Conservation (phyloP, 805 yeast genomes). For the Candida germanica region DNA sequence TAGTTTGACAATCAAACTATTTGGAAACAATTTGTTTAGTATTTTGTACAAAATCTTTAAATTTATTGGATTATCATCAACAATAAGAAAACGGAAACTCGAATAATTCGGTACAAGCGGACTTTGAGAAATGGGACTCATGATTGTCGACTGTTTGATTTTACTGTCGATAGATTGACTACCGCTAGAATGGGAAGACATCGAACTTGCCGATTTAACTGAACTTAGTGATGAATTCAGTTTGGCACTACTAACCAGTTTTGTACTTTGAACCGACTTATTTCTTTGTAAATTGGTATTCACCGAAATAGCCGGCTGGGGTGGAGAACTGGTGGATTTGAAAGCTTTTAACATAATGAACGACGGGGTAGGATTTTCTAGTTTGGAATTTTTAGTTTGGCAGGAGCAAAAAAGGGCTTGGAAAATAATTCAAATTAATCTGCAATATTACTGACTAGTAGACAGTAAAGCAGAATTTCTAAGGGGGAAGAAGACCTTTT, state of each 20-base stretch:
- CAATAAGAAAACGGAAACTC: constrained; percentile 24
- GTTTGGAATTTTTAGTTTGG: too few species aligned
- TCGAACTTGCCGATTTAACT: constrained; percentile 8
- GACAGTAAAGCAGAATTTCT: not conserved
- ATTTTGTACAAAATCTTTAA: constrained; percentile 33
- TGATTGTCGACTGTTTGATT: constrained; percentile 8
- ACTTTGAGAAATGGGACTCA: constrained; percentile 14
- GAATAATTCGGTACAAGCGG: constrained; percentile 17
- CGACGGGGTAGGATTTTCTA: constrained; percentile 6
- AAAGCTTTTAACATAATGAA: constrained; percentile 14
- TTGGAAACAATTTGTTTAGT: constrained; percentile 32
- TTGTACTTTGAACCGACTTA: constrained; percentile 7
- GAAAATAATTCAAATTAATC: too few species aligned
- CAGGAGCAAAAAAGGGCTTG: too few species aligned
- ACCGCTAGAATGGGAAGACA: constrained; percentile 1
- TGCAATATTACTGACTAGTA: too few species aligned
- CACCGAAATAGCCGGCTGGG: constrained; percentile 5
- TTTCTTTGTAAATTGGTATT: constrained; percentile 7
- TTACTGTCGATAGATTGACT: constrained; percentile 9
- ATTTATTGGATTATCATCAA: constrained; percentile 43
- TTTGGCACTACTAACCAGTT: constrained; percentile 7
- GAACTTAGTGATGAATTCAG: constrained; percentile 10
- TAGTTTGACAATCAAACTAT: constrained; percentile 23
- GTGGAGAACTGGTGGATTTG: constrained; percentile 6
- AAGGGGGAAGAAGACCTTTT: not conserved